Evolutionary conservation across 2,329 filamentous ascomycete species (phyloP).

Genomic region (Gremmenia infestans): DNA sequence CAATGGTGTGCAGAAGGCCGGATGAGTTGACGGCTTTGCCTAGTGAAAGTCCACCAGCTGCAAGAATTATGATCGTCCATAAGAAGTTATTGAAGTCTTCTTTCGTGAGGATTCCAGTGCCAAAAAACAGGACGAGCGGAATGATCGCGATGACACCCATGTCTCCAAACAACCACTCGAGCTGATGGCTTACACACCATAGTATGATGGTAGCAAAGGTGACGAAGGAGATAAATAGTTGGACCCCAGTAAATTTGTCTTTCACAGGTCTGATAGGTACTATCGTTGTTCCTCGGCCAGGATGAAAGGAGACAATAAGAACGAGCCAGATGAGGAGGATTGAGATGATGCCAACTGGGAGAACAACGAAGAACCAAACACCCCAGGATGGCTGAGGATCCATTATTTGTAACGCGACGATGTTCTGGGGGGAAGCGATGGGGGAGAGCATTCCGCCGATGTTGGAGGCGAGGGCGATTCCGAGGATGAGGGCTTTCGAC

Average conservation of each 20-base stretch:
- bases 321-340: constrained; percentile 86
- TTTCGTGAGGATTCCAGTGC: constrained; percentile 91
- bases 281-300: constrained; percentile 79
- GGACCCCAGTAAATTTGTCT: constrained; percentile 80
- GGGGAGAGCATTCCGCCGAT: constrained; percentile 95
- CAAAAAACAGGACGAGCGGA: constrained; percentile 92
- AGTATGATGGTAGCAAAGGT: constrained; percentile 80
- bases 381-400: constrained; percentile 85
- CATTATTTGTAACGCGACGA: constrained; percentile 97
- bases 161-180: constrained; percentile 85
- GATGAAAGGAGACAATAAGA: constrained; percentile 78
- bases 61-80: constrained; percentile 99
- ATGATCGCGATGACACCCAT: constrained; percentile 99
- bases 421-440: constrained; percentile 95
- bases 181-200: constrained; percentile 88
- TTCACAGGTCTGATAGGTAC: constrained; percentile 86
- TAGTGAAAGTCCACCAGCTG: constrained; percentile 84
- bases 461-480: constrained; percentile 91
- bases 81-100: constrained; percentile 99
- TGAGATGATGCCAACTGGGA: constrained; percentile 87
- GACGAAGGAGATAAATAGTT: constrained; percentile 86
- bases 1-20: constrained; percentile 84
- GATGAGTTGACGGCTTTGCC: constrained; percentile 94
- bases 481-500: constrained; percentile 91
- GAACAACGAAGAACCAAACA: constrained; percentile 92